Percentiles rank a stretch among this genome's conserved stretches.
Evolutionary conservation across 2,329 filamentous ascomycete genomes (phyloP).

Genomic region (Eutypa lata): DNA sequence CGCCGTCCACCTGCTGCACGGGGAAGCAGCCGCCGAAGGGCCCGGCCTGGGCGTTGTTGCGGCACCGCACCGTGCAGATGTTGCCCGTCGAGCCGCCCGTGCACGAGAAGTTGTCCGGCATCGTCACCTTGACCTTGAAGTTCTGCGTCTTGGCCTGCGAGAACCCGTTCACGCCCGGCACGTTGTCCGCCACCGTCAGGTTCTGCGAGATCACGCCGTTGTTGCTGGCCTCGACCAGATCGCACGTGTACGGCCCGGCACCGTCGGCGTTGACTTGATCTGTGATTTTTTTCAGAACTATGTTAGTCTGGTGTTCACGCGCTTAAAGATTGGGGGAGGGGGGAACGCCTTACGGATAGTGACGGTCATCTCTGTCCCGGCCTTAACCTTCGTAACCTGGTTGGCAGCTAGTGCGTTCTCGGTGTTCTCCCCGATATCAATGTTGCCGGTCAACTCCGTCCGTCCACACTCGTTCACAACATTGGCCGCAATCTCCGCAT

Average conservation of each 20-base stretch:
- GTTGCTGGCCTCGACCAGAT: conserved; percentile 36
- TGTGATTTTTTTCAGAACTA: conserved; percentile 4
- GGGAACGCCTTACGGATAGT: conserved; percentile 33
- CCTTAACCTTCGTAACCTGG: conserved; percentile 47
- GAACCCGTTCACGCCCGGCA: conserved; percentile 56
- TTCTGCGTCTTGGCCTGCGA: conserved; percentile 52
- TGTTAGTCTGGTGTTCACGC: neutral
- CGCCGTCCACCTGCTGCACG: conserved; percentile 50
- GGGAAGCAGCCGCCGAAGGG: conserved; percentile 58
- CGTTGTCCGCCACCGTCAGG: conserved; percentile 55
- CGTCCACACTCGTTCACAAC: conserved; percentile 60
- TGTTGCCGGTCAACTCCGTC: conserved; percentile 58
- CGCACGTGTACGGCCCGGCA: conserved; percentile 53
- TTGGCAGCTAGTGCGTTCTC: conserved; percentile 46
- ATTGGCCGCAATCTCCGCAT: conserved; percentile 50
- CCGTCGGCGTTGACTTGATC: conserved; percentile 54
- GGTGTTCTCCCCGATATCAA: conserved; percentile 56
- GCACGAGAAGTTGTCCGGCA: conserved; percentile 49
- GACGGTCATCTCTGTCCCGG: conserved; percentile 42
- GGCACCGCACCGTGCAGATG: conserved; percentile 56
- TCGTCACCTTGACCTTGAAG: conserved; percentile 54
- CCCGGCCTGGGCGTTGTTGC: conserved; percentile 54
- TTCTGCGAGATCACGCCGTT: conserved; percentile 43
- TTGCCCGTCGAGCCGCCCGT: conserved; percentile 55
- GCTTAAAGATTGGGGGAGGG: neutral